Evolutionary conservation across 1,284 basidiomycete genomes (phyloP).

Genomic region (Malassezia japonica): DNA sequence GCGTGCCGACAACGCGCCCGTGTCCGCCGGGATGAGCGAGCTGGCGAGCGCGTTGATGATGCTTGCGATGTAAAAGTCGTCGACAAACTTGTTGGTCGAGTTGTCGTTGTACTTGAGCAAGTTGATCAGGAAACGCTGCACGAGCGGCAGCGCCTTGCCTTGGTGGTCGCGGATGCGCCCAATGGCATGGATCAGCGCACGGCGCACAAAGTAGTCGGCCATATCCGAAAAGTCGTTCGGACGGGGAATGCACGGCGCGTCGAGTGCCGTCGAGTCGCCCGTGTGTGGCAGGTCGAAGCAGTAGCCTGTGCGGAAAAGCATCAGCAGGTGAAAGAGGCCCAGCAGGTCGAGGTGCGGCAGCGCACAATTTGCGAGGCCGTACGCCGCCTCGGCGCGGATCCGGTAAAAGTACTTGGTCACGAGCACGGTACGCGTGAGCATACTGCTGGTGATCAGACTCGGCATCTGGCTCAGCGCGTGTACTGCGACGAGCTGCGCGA

Average conservation of each 20-base stretch:
- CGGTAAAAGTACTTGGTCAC: constrained; percentile 94
- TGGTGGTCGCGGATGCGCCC: constrained; percentile 69
- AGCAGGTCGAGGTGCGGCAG: constrained; percentile 68
- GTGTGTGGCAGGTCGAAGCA: constrained; percentile 58
- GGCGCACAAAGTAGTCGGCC: constrained; percentile 85
- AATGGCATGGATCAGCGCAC: constrained; percentile 71
- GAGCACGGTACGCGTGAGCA: constrained; percentile 81
- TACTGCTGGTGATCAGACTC: constrained; percentile 77
- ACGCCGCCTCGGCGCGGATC: constrained; percentile 88
- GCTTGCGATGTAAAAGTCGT: constrained; percentile 80
- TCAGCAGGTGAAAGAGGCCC: constrained; percentile 89
- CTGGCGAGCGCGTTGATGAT: constrained; percentile 73
- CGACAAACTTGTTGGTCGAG: constrained; percentile 80
- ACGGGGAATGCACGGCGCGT: constrained; percentile 69
- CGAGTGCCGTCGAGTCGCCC: constrained; percentile 19
- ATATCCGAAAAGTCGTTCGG: constrained; percentile 90
- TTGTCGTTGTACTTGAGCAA: constrained; percentile 90
- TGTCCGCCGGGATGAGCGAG: constrained; percentile 55
- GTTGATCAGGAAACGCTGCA: constrained; percentile 83
- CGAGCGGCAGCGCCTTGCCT: constrained; percentile 73
- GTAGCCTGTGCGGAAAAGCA: constrained; percentile 76
- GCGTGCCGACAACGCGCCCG: constrained; percentile 17
- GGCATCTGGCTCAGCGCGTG: constrained; percentile 62
- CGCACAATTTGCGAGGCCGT: constrained; percentile 79
- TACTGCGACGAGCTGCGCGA: constrained; percentile 55